A percentile compares a stretch with the other conserved stretches of the same genome.
Conservation (phyloP, 305 asterid genomes). For the Fraxinus dipetala region DNA sequence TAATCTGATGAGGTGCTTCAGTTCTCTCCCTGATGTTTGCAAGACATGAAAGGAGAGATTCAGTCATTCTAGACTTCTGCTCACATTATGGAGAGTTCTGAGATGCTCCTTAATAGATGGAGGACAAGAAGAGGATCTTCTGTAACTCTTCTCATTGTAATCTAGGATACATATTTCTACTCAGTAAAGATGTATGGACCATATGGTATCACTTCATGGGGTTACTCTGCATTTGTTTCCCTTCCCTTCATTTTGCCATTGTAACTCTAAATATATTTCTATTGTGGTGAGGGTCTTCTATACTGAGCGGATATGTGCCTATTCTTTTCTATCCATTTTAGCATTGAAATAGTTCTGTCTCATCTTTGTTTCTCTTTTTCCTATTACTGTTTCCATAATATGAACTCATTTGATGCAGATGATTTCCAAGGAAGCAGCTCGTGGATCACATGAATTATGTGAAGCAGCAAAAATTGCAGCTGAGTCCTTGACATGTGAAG, state of each 20-base stretch:
- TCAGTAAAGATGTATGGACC: not conserved
- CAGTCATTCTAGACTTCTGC: not conserved
- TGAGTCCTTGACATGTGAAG: conserved; percentile 39
- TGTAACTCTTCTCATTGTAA: not conserved
- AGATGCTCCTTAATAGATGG: not conserved
- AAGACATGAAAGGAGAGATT: not conserved
- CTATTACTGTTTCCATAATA: conserved; percentile 17
- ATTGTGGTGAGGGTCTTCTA: not conserved
- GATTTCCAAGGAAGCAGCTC: conserved; percentile 45
- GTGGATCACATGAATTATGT: conserved; percentile 27
- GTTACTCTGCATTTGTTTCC: not conserved
- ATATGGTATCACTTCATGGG: not conserved
- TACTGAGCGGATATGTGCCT: not conserved
- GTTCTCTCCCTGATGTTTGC: conserved; percentile 6
- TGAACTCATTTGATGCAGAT: conserved; percentile 44
- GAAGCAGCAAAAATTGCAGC: conserved; percentile 29
- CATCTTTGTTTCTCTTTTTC: conserved; percentile 8
- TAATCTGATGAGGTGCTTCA: not conserved
- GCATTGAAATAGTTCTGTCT: not conserved
- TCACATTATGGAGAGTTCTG: not conserved
- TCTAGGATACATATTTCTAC: not conserved
- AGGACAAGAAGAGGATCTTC: not conserved
- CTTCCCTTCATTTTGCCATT: not conserved
- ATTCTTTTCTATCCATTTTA: not conserved
- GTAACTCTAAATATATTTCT: not conserved